phyloP scores from a whole-genome alignment of 2,329 filamentous ascomycete genomes.

The Paecilomyces variotii region DNA sequence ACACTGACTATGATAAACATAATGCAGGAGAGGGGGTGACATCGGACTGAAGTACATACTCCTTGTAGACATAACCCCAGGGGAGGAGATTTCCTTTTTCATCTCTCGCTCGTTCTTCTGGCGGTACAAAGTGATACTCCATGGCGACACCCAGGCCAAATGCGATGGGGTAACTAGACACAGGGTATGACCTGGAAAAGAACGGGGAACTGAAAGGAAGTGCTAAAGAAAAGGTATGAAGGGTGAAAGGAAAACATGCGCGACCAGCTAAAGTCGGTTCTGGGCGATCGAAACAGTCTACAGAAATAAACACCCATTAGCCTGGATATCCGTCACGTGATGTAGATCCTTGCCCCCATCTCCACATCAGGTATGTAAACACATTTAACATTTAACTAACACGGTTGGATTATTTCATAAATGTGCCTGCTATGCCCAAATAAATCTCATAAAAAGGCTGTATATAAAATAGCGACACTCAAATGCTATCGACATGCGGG shows the following conservation, averaged over 20 bases:
- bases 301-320: constrained; percentile 1
- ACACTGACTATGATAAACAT: background rate
- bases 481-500: too few relatives aligned
- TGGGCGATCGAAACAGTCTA: background rate
- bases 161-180: background rate
- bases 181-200: background rate
- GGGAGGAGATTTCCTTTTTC: constrained; percentile 51
- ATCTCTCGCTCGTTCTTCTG: constrained; percentile 54
- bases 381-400: too few relatives aligned
- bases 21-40: background rate
- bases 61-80: constrained; percentile 56
- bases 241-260: background rate
- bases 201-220: background rate
- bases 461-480: too few relatives aligned
- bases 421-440: too few relatives aligned
- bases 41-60: constrained; percentile 38
- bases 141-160: constrained; percentile 26
- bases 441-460: too few relatives aligned
- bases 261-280: background rate
- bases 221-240: background rate
- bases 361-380: background rate
- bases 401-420: too few relatives aligned
- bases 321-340: constrained; percentile 16
- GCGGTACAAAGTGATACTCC: constrained; percentile 59
- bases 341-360: background rate